Conservation (phyloP, 306 rosid genomes). For the Senna siamea region DNA sequence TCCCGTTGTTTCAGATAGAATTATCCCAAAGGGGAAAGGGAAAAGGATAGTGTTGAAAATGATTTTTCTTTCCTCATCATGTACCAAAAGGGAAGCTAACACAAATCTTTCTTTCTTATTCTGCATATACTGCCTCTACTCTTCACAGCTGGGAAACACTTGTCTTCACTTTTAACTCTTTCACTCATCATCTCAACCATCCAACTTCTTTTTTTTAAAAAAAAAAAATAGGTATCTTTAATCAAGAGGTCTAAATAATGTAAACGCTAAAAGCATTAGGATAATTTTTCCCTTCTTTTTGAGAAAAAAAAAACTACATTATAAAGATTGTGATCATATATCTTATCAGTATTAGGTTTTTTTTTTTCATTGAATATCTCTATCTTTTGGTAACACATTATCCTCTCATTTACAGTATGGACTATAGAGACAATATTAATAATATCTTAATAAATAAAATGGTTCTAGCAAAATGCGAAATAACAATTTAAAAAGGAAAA, state of each 20-base stretch:
- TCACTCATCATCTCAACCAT: background rate
- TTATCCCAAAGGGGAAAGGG: background rate
- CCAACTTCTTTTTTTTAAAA: background rate
- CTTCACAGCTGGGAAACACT: background rate
- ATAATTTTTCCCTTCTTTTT: background rate
- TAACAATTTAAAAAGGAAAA: too few species aligned
- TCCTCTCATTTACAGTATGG: too few species aligned
- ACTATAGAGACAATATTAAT: too few species aligned
- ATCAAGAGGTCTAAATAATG: too few species aligned
- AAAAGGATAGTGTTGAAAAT: conserved; percentile 10
- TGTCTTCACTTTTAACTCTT: background rate
- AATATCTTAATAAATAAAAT: too few species aligned
- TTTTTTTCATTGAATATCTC: too few species aligned
- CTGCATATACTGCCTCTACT: background rate
- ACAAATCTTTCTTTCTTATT: background rate
- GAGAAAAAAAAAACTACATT: too few species aligned
- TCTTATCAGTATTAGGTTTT: too few species aligned
- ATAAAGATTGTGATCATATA: too few species aligned
- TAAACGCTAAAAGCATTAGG: background rate
- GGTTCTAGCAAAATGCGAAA: too few species aligned
- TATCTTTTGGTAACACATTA: too few species aligned
- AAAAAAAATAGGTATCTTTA: background rate
- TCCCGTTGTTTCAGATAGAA: background rate
- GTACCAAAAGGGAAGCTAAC: background rate
- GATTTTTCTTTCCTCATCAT: background rate